Evolutionary conservation across 2,329 filamentous ascomycete genomes (phyloP).

Genomic region (Fusarium sp.): DNA sequence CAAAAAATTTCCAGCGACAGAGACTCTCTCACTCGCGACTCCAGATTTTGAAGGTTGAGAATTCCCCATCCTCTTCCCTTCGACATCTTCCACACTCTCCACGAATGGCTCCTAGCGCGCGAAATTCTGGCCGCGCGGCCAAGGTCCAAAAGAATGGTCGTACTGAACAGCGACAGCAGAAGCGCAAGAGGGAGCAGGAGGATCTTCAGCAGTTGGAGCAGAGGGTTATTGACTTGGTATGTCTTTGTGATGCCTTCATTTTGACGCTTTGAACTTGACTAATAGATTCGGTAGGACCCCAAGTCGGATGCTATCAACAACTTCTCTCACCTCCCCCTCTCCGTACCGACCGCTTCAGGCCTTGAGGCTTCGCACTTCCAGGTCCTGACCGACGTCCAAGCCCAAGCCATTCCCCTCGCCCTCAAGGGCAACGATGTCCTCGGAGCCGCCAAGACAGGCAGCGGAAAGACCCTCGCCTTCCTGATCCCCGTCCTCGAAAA

Average conservation of each 20-base stretch:
- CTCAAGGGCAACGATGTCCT: constrained; percentile 90
- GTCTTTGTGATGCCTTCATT: constrained; percentile 12
- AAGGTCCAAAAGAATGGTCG: constrained; percentile 47
- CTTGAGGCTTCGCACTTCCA: constrained; percentile 91
- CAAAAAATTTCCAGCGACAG: constrained; percentile 43
- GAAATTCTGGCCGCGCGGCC: constrained; percentile 38
- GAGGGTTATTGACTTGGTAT: constrained; percentile 51
- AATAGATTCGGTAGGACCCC: constrained; percentile 62
- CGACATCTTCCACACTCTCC: neutral
- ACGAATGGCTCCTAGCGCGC: constrained; percentile 42
- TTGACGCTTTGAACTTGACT: neutral
- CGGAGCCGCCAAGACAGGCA: constrained; percentile 94
- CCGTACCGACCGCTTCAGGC: constrained; percentile 80
- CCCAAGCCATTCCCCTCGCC: constrained; percentile 86
- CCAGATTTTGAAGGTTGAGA: constrained; percentile 18
- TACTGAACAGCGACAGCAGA: constrained; percentile 51
- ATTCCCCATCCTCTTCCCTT: constrained; percentile 1
- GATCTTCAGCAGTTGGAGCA: constrained; percentile 50
- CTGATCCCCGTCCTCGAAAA: constrained; percentile 92
- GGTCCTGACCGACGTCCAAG: constrained; percentile 90
- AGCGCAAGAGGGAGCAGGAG: constrained; percentile 54
- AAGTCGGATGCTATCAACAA: constrained; percentile 70
- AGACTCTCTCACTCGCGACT: constrained; percentile 12
- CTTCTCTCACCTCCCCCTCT: constrained; percentile 89
- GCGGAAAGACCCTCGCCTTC: constrained; percentile 95